These are phyloP conservation scores for Tetrapisispora phaffii DNA, from an alignment of 805 yeast species.

Conservation along the genomic window DNA sequence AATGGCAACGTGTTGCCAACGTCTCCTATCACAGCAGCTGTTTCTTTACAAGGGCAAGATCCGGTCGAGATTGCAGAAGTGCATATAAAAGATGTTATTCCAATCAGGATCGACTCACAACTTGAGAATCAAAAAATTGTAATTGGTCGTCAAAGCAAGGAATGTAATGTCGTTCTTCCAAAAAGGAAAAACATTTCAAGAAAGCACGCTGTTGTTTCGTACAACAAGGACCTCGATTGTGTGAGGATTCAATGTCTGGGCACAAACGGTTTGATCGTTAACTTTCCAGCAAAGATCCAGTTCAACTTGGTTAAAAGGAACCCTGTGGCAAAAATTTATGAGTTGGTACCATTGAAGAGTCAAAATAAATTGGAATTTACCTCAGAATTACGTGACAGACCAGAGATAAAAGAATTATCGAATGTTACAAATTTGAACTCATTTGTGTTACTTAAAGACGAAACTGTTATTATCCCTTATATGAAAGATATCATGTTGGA, in stretches of 20 bases:
- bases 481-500: slow-evolving; percentile 55
- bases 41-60: slow-evolving; percentile 9
- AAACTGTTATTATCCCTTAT: slow-evolving; percentile 55
- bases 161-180: slow-evolving; percentile 27
- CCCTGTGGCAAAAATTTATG: slow-evolving; percentile 16
- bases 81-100: not conserved
- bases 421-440: slow-evolving; percentile 17
- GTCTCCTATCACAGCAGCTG: slow-evolving; percentile 8
- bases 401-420: slow-evolving; percentile 11
- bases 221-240: slow-evolving; percentile 31
- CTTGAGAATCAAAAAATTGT: slow-evolving; percentile 14
- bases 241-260: slow-evolving; percentile 65
- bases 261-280: slow-evolving; percentile 65
- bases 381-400: not conserved
- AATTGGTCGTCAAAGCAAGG: slow-evolving; percentile 25
- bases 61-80: not conserved
- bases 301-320: slow-evolving; percentile 25
- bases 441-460: slow-evolving; percentile 43
- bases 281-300: slow-evolving; percentile 42
- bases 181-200: slow-evolving; percentile 26
- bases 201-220: slow-evolving; percentile 31
- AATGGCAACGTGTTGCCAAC: slow-evolving; percentile 1
- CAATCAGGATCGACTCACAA: not conserved
- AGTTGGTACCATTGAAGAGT: slow-evolving; percentile 10
- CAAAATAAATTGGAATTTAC: slow-evolving; percentile 1